These are phyloP conservation scores for Ustilago tritici DNA, from an alignment of 1,284 basidiomycete genomes.

Conservation along the genomic window DNA sequence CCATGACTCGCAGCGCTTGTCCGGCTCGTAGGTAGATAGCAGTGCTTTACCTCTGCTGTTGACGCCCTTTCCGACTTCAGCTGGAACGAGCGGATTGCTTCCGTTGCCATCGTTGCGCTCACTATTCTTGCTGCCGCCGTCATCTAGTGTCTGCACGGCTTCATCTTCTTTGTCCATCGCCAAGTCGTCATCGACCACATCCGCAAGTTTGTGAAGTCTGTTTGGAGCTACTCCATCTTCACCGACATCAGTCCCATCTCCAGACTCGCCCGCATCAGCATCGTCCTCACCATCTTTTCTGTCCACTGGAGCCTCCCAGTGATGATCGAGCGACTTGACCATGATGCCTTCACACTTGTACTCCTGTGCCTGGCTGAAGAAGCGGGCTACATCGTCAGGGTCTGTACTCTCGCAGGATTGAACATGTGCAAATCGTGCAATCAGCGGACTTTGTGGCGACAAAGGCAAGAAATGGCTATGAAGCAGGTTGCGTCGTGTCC, in stretches of 20 bases:
- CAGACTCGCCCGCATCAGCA: not conserved
- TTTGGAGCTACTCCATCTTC: slow-evolving; percentile 49
- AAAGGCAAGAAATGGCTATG: slow-evolving; percentile 72
- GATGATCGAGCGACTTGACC: slow-evolving; percentile 80
- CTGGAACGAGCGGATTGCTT: not conserved
- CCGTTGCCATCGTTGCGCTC: slow-evolving; percentile 2
- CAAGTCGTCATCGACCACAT: slow-evolving; percentile 58
- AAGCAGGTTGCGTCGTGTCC: slow-evolving; percentile 78
- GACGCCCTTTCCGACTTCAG: slow-evolving; percentile 55
- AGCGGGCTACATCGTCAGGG: slow-evolving; percentile 77
- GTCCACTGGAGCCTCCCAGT: slow-evolving; percentile 58
- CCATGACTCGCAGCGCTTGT: slow-evolving; percentile 71
- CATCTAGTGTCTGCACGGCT: slow-evolving; percentile 29
- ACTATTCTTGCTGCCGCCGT: not conserved
- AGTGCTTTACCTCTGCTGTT: slow-evolving; percentile 76
- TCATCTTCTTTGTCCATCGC: slow-evolving; percentile 57
- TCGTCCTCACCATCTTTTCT: slow-evolving; percentile 61
- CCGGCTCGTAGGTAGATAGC: slow-evolving; percentile 88
- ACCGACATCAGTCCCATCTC: not conserved
- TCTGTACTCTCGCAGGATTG: slow-evolving; percentile 79
- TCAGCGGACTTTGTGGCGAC: slow-evolving; percentile 70
- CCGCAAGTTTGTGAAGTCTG: slow-evolving; percentile 55
- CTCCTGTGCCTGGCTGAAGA: slow-evolving; percentile 84
- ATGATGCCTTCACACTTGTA: slow-evolving; percentile 90
- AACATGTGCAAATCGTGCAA: slow-evolving; percentile 82